Conservation (phyloP, 768 basidiomycete genomes). For the Suillus subalutaceus region DNA sequence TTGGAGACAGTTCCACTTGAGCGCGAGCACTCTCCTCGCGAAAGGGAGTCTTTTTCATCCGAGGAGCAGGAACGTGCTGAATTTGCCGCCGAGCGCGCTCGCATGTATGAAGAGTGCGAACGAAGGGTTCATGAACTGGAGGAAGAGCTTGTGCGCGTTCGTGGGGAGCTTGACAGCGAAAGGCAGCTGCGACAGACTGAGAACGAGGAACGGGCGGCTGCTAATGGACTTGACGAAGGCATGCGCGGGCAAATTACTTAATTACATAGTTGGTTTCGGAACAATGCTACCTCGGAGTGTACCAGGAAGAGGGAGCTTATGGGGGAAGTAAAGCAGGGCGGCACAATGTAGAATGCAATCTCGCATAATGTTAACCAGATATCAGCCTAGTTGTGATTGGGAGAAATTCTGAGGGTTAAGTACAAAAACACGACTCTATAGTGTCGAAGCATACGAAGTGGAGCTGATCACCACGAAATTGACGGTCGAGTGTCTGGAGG, state of each 20-base stretch:
- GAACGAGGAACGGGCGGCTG: constrained; percentile 64
- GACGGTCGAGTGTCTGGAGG: too few relatives aligned
- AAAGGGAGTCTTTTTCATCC: constrained; percentile 53
- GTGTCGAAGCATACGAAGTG: too few relatives aligned
- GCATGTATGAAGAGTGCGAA: constrained; percentile 51
- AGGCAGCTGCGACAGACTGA: constrained; percentile 57
- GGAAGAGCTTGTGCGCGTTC: constrained; percentile 59
- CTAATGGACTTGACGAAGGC: constrained; percentile 60
- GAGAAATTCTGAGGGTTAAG: too few relatives aligned
- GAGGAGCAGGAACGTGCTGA: constrained; percentile 56
- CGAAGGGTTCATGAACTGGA: constrained; percentile 62
- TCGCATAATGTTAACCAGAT: too few relatives aligned
- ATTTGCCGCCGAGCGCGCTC: constrained; percentile 51
- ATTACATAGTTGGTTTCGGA: constrained; percentile 57
- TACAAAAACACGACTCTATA: too few relatives aligned
- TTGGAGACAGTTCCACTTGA: constrained; percentile 59
- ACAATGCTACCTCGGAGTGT: constrained; percentile 52
- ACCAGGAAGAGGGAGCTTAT: constrained; percentile 60
- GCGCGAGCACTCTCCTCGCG: constrained; percentile 58
- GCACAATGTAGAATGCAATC: too few relatives aligned
- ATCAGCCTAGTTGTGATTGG: too few relatives aligned
- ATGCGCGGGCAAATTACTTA: constrained; percentile 49
- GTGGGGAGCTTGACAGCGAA: constrained; percentile 66
- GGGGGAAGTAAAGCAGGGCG: constrained; percentile 60
- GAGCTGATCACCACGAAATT: too few relatives aligned